Base-by-base conservation (phyloP, 1,139 yeast species). In the Scheffersomyces stambukii region DNA sequence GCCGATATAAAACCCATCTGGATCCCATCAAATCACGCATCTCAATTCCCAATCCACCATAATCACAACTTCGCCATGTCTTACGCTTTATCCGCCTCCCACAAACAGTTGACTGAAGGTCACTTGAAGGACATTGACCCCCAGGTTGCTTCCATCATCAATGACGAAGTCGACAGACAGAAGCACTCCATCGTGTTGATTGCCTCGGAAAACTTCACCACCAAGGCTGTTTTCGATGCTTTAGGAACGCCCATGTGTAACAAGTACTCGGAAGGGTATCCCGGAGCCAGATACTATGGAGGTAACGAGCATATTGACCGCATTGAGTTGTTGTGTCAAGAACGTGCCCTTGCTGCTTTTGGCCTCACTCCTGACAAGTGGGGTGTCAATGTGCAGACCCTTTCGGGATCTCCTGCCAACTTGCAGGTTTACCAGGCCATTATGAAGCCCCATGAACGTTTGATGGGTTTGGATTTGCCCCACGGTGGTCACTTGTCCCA, bases 401-500 rank as follows among this genome's bases (percentile, higher is more conserved):
- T 91, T 48, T 83, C 95, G 33, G 98, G 98, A 43, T 88, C 97
- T 18, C 97, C 97, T 41, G 98, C 98, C 37, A 91, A 91, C 66
- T 76, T 91, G 57, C 93, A 91, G 60, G 96, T 86, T 27, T 91
- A 91, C 67, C 93, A 86, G 59, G 96, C 96, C 35, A 69, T 89
- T 45, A 78, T 89, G 81, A 86, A 82, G 59, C 95, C 93, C 30
- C 95, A 88, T 48, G 97, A 88, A 52, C 77, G 97, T 63, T 70
- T 89, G 57, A 89, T 89, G 97, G 97, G 97, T 51, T 76, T 89
- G 46, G 96, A 88, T 57, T 75, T 89, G 54, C 97, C 97, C 45
- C 97, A 89, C 52, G 97, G 98, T 53, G 97, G 98, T 49, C 97
- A 91, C 61, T 76, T 91, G 60, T 84, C 95, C 30, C 98, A 91